phyloP scores from a whole-genome alignment of 345 rosid genomes.

The Populus tremula region DNA sequence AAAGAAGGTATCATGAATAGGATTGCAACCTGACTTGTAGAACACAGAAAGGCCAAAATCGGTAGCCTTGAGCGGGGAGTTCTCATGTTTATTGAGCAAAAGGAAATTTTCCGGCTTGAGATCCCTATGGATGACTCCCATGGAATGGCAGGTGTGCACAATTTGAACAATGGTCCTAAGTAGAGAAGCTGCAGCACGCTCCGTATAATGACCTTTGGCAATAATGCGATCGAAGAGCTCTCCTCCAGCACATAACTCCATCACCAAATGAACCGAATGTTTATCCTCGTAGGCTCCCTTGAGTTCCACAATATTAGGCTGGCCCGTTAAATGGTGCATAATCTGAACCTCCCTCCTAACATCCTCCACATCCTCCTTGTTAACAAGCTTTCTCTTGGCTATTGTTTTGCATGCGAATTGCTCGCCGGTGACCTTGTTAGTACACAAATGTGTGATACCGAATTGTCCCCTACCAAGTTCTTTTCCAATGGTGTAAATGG shows the following conservation, averaged over 20 bases:
- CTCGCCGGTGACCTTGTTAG: slow-evolving; percentile 60
- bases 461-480: slow-evolving; percentile 92
- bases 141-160: slow-evolving; percentile 81
- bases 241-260: slow-evolving; percentile 95
- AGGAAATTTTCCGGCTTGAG: slow-evolving; percentile 95
- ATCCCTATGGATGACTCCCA: slow-evolving; percentile 94
- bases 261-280: slow-evolving; percentile 86
- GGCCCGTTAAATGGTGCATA: slow-evolving; percentile 88
- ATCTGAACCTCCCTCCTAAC: slow-evolving; percentile 92
- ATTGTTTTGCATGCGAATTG: slow-evolving; percentile 92
- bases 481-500: slow-evolving; percentile 65
- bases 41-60: slow-evolving; percentile 90
- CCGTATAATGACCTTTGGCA: slow-evolving; percentile 88
- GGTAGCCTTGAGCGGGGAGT: slow-evolving; percentile 85
- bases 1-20: not conserved
- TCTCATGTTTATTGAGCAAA: slow-evolving; percentile 67
- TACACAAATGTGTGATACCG: slow-evolving; percentile 84
- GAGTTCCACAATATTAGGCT: slow-evolving; percentile 84
- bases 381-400: slow-evolving; percentile 75
- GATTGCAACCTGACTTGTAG: slow-evolving; percentile 70
- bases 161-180: slow-evolving; percentile 83
- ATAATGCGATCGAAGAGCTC: slow-evolving; percentile 88
- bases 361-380: slow-evolving; percentile 90
- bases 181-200: slow-evolving; percentile 87
- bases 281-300: slow-evolving; percentile 95